phyloP scores from a whole-genome alignment of 495 filamentous ascomycete species.

The Penicillium canescens region DNA sequence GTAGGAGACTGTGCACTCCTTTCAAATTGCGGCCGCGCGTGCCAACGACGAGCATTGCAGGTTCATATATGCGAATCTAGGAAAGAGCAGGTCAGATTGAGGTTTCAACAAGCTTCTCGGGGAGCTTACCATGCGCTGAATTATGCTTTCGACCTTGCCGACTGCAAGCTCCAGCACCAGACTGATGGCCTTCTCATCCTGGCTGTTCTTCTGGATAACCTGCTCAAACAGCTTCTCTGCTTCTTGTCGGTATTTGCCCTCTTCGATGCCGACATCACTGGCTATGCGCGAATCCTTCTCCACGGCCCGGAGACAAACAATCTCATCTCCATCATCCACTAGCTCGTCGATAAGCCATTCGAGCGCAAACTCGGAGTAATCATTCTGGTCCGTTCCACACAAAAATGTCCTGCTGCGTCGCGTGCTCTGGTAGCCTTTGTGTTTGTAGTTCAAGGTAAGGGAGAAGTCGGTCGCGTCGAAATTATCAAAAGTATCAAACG shows the following conservation, averaged over 20 bases:
- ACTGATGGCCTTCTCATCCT: slow-evolving; percentile 79
- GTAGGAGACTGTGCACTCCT: slow-evolving; percentile 86
- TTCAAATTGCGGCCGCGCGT: slow-evolving; percentile 85
- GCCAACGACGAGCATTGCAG: slow-evolving; percentile 92
- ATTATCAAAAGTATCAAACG: slow-evolving; percentile 92
- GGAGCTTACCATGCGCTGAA: slow-evolving; percentile 81
- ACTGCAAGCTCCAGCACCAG: slow-evolving; percentile 87
- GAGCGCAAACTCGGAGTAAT: slow-evolving; percentile 93
- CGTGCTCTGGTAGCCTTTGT: slow-evolving; percentile 84
- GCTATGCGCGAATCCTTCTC: slow-evolving; percentile 79
- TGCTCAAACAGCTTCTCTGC: slow-evolving; percentile 72
- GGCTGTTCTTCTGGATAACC: slow-evolving; percentile 80
- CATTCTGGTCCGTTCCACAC: slow-evolving; percentile 90
- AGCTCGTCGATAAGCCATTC: slow-evolving; percentile 94
- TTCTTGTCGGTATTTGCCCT: slow-evolving; percentile 74
- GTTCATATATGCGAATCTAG: slow-evolving; percentile 92
- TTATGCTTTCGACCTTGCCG: slow-evolving; percentile 88
- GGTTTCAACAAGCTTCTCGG: slow-evolving; percentile 25
- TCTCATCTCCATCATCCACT: slow-evolving; percentile 95
- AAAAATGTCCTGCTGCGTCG: slow-evolving; percentile 88
- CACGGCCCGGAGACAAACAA: slow-evolving; percentile 88
- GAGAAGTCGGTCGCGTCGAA: slow-evolving; percentile 77
- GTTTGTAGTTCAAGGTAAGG: slow-evolving; percentile 83
- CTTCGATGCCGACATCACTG: slow-evolving; percentile 66
- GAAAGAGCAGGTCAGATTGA: slow-evolving; percentile 12